Base-by-base conservation (phyloP, 768 basidiomycete genomes). In the Boletus huronensis region DNA sequence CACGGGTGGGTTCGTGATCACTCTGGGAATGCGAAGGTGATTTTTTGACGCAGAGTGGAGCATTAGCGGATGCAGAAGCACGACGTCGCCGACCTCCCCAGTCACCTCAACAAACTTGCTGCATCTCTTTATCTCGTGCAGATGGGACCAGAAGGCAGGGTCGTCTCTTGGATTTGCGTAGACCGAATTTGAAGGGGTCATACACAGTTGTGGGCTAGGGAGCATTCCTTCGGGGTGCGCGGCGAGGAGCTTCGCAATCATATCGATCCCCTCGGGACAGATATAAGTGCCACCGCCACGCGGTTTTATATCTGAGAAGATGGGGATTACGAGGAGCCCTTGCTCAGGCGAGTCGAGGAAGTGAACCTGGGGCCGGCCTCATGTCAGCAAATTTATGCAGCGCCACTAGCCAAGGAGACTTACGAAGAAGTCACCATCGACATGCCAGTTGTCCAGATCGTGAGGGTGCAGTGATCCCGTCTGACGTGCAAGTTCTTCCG, bases 1-100 rank as follows among this genome's bases (percentile, higher is more conserved):
- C 7, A 84, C 82, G 5, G 83, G 82, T 50, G 84, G 84, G 58
- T 86, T 87, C 41, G 83, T 84, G 64, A 86, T 86, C 50, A 87
- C 72, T 56, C 83, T 74, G 25, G 79, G 81, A 19, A 75, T 67
- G 25, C 84, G 78, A 38, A 79, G 69, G 59, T 79, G 72, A 63
- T 85, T 86, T 65, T 79, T 81, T 31, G 81, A 80, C 11, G 83
- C 83, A 13, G 82, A 80, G 60, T 85, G 85, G 58, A 84, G 65
- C 82, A 85, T 85, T 47, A 85, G 67, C 13, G 83, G 82, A 66
- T 85, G 82, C 70, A 48, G 28, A n/a, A 42, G 39, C n/a, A 55
- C 31, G 10, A 50, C 48, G 25, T 60, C 49, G 26, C 54, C 51
- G 38, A 60, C 32, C 31, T 58, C 43, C 35, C 51, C 43, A 3